Conservation (phyloP, 257 asterid species). For the Orobanche coerulescens region DNA sequence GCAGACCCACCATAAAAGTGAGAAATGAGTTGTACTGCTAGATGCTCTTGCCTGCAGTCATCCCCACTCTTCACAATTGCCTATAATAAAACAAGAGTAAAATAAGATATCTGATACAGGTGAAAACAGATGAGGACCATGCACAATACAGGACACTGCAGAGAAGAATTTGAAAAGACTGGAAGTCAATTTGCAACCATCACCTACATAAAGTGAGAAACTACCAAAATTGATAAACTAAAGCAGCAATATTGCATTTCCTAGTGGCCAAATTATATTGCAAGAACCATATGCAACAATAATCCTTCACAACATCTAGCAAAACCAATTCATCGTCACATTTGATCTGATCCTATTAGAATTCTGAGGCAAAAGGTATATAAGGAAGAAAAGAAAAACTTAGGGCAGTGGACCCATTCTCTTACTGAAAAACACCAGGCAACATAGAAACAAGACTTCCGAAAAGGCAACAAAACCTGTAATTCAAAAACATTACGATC, state of each 20-base stretch:
- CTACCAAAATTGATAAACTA: conserved; percentile 1
- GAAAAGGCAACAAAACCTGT: not conserved
- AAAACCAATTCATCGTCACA: not conserved
- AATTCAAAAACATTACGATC: not conserved
- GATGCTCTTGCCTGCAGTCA: conserved; percentile 36
- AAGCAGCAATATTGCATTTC: not conserved
- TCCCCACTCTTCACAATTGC: conserved; percentile 36
- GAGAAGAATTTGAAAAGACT: not conserved
- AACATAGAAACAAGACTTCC: not conserved
- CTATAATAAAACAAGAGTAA: conserved; percentile 19
- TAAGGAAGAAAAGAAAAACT: not conserved
- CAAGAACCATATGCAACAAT: not conserved
- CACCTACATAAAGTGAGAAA: not conserved
- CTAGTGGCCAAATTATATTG: not conserved
- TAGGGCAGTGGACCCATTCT: not conserved
- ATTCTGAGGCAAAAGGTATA: not conserved
- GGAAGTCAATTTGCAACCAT: not conserved
- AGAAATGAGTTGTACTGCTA: conserved; percentile 33
- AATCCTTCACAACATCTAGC: not conserved
- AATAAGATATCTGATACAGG: conserved; percentile 3
- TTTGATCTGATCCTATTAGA: not conserved
- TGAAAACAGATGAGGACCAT: not conserved
- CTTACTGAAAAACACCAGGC: not conserved
- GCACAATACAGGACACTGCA: not conserved
- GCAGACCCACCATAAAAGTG: conserved; percentile 29